Evolutionary conservation across 2,329 filamentous ascomycete species (phyloP).

Genomic region (Apiospora hydei): DNA sequence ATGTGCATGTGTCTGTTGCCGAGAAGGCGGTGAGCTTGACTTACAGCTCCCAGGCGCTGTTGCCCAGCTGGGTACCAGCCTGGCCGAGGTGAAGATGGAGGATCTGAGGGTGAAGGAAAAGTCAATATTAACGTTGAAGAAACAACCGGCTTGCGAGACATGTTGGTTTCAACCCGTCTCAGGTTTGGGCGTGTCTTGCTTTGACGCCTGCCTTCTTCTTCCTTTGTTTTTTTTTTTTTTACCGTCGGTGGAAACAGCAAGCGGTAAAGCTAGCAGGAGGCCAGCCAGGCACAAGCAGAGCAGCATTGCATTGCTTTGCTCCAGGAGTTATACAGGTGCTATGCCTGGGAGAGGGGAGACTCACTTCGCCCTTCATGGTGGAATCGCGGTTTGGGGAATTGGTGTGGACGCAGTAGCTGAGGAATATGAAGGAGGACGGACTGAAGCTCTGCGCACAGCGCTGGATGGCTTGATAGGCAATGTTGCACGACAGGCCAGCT

Average conservation of each 20-base stretch:
- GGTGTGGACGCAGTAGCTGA: not conserved
- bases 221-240: constrained; percentile 5
- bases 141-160: not conserved
- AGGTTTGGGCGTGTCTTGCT: not conserved
- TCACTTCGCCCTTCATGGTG: constrained; percentile 66
- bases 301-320: constrained; percentile 7
- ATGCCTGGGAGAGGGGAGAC: constrained; percentile 35
- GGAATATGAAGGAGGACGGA: constrained; percentile 14
- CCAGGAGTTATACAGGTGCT: constrained; percentile 29
- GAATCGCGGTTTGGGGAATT: constrained; percentile 25
- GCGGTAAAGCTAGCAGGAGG: not conserved
- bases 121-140: constrained; percentile 17
- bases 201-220: not conserved
- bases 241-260: not conserved
- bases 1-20: not conserved
- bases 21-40: constrained; percentile 45
- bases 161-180: not conserved
- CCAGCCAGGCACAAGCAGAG: not conserved
- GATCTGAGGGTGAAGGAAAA: constrained; percentile 51
- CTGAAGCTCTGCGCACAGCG: constrained; percentile 30
- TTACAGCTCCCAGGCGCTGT: constrained; percentile 80
- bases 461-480: constrained; percentile 24
- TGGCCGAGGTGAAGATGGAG: constrained; percentile 71
- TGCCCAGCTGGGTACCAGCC: constrained; percentile 77
- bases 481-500: not conserved